These are phyloP conservation scores for Naegleria fowleri DNA, from an alignment of 208 protist genomes.

Conservation along the genomic window DNA sequence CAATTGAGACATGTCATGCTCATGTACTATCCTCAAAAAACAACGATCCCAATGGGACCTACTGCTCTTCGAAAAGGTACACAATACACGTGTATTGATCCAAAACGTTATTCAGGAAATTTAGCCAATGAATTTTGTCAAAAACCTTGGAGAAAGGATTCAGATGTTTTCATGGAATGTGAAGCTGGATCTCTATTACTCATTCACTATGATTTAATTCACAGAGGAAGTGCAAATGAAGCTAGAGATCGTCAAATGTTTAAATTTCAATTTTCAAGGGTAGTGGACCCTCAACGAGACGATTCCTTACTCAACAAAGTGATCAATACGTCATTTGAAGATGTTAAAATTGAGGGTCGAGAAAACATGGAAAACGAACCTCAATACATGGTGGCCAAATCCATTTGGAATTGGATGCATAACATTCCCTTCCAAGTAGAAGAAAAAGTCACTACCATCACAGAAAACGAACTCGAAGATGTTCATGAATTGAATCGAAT, in stretches of 20 bases:
- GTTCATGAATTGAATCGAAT: neutral
- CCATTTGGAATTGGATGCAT: slow-evolving; percentile 19
- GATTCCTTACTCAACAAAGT: neutral
- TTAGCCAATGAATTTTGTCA: neutral
- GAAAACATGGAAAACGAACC: neutral
- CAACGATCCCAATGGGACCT: neutral
- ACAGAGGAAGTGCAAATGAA: neutral
- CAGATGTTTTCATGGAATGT: neutral
- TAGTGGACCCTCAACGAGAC: neutral
- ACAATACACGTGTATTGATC: slow-evolving; percentile 6
- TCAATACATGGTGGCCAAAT: neutral
- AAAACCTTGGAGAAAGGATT: neutral
- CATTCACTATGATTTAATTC: slow-evolving; percentile 26
- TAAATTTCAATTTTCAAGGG: slow-evolving; percentile 22
- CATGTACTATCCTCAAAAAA: slow-evolving; percentile 24
- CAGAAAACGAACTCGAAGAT: neutral
- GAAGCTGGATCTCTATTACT: neutral
- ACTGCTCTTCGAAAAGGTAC: neutral
- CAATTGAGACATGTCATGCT: neutral
- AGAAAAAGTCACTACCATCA: neutral
- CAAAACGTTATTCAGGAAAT: neutral
- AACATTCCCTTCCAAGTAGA: neutral
- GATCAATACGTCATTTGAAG: neutral
- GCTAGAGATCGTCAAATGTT: neutral
- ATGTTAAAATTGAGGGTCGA: neutral